Evolutionary conservation across 2,329 filamentous ascomycete genomes (phyloP).

Genomic region (Alternaria conjuncta): DNA sequence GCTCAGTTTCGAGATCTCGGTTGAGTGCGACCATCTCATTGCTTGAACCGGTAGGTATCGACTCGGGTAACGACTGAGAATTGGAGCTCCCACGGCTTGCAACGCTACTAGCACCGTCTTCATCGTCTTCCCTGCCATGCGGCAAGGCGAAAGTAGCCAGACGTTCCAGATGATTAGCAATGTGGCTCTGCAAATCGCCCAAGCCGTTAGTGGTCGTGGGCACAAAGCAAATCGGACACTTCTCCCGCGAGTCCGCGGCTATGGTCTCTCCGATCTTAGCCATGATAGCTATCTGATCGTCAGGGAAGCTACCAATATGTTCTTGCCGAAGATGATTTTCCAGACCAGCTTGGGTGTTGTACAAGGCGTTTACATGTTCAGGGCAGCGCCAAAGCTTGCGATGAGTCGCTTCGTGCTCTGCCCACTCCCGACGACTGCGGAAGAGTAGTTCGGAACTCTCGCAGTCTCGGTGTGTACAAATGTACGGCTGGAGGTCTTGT

Average conservation of each 20-base stretch:
- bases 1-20: neutral
- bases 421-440: conserved; percentile 47
- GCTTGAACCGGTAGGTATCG: conserved; percentile 20
- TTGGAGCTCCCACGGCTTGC: conserved; percentile 37
- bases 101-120: conserved; percentile 38
- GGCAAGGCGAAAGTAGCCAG: conserved; percentile 46
- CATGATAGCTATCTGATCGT: conserved; percentile 36
- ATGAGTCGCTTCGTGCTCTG: conserved; percentile 46
- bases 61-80: conserved; percentile 26
- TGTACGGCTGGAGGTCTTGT: conserved; percentile 48
- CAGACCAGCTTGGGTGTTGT: conserved; percentile 28
- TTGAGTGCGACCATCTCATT: neutral
- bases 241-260: conserved; percentile 36
- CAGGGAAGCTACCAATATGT: conserved; percentile 39
- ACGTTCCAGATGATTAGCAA: conserved; percentile 47
- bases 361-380: conserved; percentile 41
- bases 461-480: conserved; percentile 46
- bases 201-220: conserved; percentile 29
- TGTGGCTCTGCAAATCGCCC: conserved; percentile 40
- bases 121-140: conserved; percentile 33
- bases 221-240: conserved; percentile 43
- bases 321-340: conserved; percentile 39
- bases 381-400: conserved; percentile 48
- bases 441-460: conserved; percentile 38
- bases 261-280: conserved; percentile 43